Evolutionary conservation across 352 stramenopile genomes (phyloP), one percentile per base, ranked within the genome.

Genomic region (Elongisporangium senticosum): DNA sequence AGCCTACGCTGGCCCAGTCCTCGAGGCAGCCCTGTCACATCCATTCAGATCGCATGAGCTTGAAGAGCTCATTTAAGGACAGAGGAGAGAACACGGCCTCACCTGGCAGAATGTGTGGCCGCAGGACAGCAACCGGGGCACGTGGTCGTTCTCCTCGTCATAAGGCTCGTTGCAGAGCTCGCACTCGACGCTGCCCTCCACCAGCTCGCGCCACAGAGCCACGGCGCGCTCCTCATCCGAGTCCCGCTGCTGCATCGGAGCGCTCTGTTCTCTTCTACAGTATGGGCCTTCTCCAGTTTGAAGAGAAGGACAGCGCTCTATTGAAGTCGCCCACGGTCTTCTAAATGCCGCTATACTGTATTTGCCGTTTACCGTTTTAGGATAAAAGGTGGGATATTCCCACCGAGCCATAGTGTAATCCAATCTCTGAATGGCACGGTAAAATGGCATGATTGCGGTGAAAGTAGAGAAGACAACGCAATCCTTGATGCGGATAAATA

Each of bases 141-240:
- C 72, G 59, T 91, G 84, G 49, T 74, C 72, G 56, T 83, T 71
- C 48, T 77, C 68, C 53, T 92, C 80, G 50, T 83, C 80, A 63
- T 94, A 94, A 7, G 80, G 82, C 63, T 92, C 79, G 68, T 94
- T 92, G 67, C 84, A 94, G 22, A 94, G 69, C 67, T 94, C 84
- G 62, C 84, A 94, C 68, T 94, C 84, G 62, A 94, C 74, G 50
- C 77, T 84, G 61, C 71, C 87, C 56, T 92, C 80, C 53, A 86
- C 80, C 37, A 94, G 61, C 58, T 94, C 82, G 47, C 69, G 72
- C 84, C 82, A 94, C 23, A 89, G 55, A 55, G 74, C 68, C 49
- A 64, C 64, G 21, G 72, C 71, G 51, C 73, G 72, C 28, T 89
- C 82, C 37, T 89, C 79, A 51, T 81, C 67, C 17, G 72, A 64